phyloP scores from a whole-genome alignment of 371 early-diverging fungal genomes.

The Lichtheimia ramosa region DNA sequence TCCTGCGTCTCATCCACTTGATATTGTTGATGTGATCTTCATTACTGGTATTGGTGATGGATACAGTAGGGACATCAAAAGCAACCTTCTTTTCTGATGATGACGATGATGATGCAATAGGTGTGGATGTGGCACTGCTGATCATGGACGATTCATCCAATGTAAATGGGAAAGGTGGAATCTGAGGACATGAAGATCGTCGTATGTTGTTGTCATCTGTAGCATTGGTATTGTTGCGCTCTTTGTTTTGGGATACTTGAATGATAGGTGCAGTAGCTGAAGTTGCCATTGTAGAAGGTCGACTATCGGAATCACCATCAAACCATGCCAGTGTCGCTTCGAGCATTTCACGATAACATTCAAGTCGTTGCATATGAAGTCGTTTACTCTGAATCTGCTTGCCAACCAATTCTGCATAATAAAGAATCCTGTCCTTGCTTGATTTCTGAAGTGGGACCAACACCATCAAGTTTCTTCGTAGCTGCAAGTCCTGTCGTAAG shows the following conservation, averaged over 20 bases:
- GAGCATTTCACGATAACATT: conserved; percentile 74
- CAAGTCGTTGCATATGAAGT: conserved; percentile 59
- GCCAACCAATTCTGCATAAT: conserved; percentile 57
- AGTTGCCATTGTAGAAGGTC: too few relatives aligned
- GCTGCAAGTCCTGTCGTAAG: conserved; percentile 53
- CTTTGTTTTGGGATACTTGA: too few relatives aligned
- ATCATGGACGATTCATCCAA: neutral
- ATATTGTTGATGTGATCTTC: neutral
- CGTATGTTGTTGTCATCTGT: conserved; percentile 7
- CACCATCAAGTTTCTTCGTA: conserved; percentile 64
- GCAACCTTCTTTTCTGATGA: conserved; percentile 5
- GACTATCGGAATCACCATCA: too few relatives aligned
- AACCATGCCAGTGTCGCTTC: conserved; percentile 23
- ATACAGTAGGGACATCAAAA: conserved; percentile 9
- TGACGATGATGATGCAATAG: neutral
- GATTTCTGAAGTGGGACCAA: conserved; percentile 66
- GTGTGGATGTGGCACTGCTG: neutral
- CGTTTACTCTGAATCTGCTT: conserved; percentile 55
- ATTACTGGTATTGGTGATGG: neutral
- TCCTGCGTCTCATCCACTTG: conserved; percentile 12
- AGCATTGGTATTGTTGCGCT: neutral
- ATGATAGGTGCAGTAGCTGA: too few relatives aligned
- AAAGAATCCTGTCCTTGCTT: conserved; percentile 59
- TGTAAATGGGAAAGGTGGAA: conserved; percentile 16
- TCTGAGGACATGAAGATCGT: conserved; percentile 20